Base-by-base conservation (phyloP, 768 basidiomycete genomes). In the Glaciozyma antarctica region DNA sequence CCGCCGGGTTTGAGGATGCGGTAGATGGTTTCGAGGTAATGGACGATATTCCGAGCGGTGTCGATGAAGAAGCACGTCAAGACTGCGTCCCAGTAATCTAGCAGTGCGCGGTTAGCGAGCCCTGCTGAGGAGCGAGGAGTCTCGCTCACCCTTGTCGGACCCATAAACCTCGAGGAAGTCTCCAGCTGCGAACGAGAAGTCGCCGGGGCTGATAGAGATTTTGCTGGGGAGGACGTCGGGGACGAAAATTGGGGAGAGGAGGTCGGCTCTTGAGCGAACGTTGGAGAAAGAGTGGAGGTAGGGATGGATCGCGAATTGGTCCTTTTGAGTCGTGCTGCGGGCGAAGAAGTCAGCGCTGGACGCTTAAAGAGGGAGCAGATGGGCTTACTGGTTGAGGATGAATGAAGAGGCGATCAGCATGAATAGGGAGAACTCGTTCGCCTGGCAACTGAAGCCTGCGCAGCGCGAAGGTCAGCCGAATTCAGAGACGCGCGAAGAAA, bases 61-160 rank as follows among this genome's bases (percentile, higher is more conserved):
- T 99, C 93, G 58, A 98, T 86, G 80, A 97, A 98, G 81, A 97
- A 98, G 75, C 91, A 97, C 2, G 92, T 97, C 69, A 95, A 76
- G 10, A 98, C 82, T 0, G 88, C 88, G 69, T 94, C 85, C 90
- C 90, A 98, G 70, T 83, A 76, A 17, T 87, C 89, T 3, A 47
- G 17, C 19, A 22, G 55, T 17, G 44, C 22, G 32, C 7, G 5
- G 56, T 24, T 2, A 15, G 41, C 24, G n/a, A 24, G 17, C 5
- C 10, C 2, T 13, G 7, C 22, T 5, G 17, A 12, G 21, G n/a
- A 5, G 5, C 21, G 22, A 53, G 43, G 19, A 53, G 38, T 22
- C n/a, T 7, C 5, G 45, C 61, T 5, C 52, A 65, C 68, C 68
- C 4, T 48, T 16, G 0, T n/a, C 60, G 1, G 32, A 57, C 0